Percentiles rank a stretch among this genome's conserved stretches.
phyloP scores from a whole-genome alignment of 108 stramenopile species.

The Nitzschia sp. region DNA sequence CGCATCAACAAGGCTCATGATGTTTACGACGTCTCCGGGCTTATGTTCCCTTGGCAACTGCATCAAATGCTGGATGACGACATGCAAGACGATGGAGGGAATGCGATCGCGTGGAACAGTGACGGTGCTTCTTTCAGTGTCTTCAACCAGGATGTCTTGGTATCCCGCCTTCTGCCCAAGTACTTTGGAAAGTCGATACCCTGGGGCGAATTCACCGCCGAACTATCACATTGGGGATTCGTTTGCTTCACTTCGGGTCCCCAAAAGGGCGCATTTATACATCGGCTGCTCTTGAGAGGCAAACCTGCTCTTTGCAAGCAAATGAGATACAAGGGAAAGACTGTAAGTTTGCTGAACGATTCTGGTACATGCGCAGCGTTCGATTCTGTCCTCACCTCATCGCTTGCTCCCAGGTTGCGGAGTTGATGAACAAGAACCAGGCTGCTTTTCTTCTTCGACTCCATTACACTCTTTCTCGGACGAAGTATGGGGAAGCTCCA shows the following conservation, averaged over 20 bases:
- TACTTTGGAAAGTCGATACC: conserved; percentile 10
- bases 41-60: conserved; percentile 31
- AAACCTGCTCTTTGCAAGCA: conserved; percentile 29
- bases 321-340: conserved; percentile 30
- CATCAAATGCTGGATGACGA: conserved; percentile 24
- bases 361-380: not conserved
- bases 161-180: conserved; percentile 6
- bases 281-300: conserved; percentile 20
- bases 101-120: conserved; percentile 11
- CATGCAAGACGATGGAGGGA: not conserved
- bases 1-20: conserved; percentile 2
- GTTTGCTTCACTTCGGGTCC: conserved; percentile 32
- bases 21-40: conserved; percentile 1
- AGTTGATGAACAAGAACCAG: conserved; percentile 25
- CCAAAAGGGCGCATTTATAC: conserved; percentile 27
- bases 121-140: conserved; percentile 30
- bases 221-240: conserved; percentile 29
- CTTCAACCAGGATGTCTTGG: conserved; percentile 11
- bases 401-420: conserved; percentile 15
- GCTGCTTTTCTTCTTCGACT: conserved; percentile 20
- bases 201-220: conserved; percentile 15
- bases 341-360: conserved; percentile 7
- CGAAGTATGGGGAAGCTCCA: not conserved
- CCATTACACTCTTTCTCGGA: conserved; percentile 10
- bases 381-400: not conserved